Evolutionary conservation across 2,329 filamentous ascomycete genomes (phyloP).

Genomic region (Phialemonium atrogriseum): DNA sequence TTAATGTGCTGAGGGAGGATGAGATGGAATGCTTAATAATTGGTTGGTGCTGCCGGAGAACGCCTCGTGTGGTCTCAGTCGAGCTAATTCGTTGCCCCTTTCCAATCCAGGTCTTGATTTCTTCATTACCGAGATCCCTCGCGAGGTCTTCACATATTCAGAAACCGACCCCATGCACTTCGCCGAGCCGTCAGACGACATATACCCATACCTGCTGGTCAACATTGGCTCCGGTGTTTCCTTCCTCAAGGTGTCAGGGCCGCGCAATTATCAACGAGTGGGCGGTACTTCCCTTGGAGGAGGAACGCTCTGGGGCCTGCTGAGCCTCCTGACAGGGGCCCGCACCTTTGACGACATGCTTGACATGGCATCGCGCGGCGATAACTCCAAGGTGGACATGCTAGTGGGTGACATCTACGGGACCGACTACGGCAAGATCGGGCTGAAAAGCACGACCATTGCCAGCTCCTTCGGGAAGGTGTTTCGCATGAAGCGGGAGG

Average conservation of each 20-base stretch:
- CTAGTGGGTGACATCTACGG: conserved; percentile 97
- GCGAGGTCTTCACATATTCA: conserved; percentile 95
- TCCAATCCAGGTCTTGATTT: conserved; percentile 71
- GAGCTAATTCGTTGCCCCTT: neutral
- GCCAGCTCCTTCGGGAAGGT: conserved; percentile 96
- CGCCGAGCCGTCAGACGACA: conserved; percentile 63
- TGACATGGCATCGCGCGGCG: conserved; percentile 78
- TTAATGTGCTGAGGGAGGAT: conserved; percentile 86
- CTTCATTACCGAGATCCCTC: conserved; percentile 96
- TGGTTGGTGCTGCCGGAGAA: conserved; percentile 43
- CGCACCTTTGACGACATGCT: conserved; percentile 98
- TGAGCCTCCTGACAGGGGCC: conserved; percentile 87
- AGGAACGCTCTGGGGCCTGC: conserved; percentile 93
- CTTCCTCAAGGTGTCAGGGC: conserved; percentile 94
- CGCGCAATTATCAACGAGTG: conserved; percentile 78
- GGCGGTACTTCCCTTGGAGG: conserved; percentile 92
- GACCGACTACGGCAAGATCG: conserved; percentile 91
- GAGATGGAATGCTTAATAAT: conserved; percentile 99
- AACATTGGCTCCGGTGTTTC: conserved; percentile 97
- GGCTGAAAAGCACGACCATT: conserved; percentile 90
- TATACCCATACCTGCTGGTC: conserved; percentile 94
- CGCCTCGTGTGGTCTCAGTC: neutral
- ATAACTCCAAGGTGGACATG: conserved; percentile 92
- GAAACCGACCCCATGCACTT: conserved; percentile 89
- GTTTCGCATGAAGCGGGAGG: conserved; percentile 82